These are phyloP conservation scores for Flaveria floridana DNA, from an alignment of 140 eudicot genomes.

Conservation along the genomic window DNA sequence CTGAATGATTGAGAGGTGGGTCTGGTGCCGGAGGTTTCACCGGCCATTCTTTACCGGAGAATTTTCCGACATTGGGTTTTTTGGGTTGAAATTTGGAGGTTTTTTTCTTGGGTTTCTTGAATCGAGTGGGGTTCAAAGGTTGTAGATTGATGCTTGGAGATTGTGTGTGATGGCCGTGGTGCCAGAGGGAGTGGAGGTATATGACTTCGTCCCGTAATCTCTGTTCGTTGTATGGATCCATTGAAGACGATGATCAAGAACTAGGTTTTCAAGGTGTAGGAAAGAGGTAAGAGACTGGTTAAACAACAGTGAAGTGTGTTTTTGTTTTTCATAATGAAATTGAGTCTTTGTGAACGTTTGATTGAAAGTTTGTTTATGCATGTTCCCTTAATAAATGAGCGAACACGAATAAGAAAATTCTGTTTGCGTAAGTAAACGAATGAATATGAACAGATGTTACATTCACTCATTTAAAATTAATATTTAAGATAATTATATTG, in stretches of 20 bases:
- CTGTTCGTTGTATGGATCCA: slow-evolving; percentile 56
- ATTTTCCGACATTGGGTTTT: slow-evolving; percentile 16
- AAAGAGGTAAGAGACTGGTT: too few species aligned
- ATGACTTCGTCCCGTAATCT: slow-evolving; percentile 56
- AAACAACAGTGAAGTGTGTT: too few species aligned
- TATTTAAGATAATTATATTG: too few species aligned
- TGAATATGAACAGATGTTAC: too few species aligned
- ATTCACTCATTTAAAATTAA: too few species aligned
- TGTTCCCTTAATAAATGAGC: too few species aligned
- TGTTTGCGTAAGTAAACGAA: too few species aligned
- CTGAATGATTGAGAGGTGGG: slow-evolving; percentile 28
- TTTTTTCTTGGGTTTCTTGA: slow-evolving; percentile 45
- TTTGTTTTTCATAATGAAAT: too few species aligned
- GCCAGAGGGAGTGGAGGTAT: slow-evolving; percentile 81
- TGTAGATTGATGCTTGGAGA: slow-evolving; percentile 32
- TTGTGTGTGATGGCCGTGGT: slow-evolving; percentile 48
- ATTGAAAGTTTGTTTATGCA: too few species aligned
- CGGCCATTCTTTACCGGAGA: slow-evolving; percentile 69
- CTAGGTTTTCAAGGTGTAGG: slow-evolving; percentile 4
- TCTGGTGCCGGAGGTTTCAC: slow-evolving; percentile 35
- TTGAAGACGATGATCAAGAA: slow-evolving; percentile 9
- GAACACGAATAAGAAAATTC: too few species aligned
- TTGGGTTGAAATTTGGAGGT: slow-evolving; percentile 13
- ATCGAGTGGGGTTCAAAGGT: slow-evolving; percentile 36
- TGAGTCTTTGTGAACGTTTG: too few species aligned